Evolutionary conservation across 2,329 filamentous ascomycete species (phyloP).

Genomic region (Microdochium nivale): DNA sequence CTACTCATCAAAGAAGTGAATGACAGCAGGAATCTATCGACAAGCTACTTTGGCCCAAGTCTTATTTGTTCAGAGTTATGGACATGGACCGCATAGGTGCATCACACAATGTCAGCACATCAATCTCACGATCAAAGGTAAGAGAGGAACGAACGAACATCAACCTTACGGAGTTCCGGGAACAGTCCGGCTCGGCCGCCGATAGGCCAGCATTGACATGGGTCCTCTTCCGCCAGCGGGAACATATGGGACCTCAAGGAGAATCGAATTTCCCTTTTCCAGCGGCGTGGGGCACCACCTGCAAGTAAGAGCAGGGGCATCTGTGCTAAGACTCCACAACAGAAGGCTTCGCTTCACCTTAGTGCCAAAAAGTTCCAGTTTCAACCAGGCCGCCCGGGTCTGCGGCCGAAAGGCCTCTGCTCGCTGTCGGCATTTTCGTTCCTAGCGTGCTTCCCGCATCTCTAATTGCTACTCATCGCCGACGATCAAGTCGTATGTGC

Average conservation of each 20-base stretch:
- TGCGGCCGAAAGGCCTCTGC: background rate
- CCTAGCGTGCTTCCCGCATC: background rate
- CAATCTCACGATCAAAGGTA: no score
- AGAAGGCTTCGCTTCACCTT: background rate
- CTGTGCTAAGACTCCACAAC: background rate
- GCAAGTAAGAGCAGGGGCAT: background rate
- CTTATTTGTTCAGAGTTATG: no score
- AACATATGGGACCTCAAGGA: background rate
- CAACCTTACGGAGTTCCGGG: no score
- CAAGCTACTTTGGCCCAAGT: no score
- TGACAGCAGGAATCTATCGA: no score
- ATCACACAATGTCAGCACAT: no score
- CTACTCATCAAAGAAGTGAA: no score
- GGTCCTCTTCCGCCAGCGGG: background rate
- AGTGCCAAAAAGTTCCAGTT: background rate
- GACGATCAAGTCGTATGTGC: background rate
- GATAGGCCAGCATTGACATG: background rate
- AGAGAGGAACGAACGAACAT: no score
- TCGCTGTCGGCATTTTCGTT: background rate
- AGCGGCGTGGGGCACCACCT: background rate
- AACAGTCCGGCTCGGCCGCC: background rate
- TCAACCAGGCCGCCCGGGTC: background rate
- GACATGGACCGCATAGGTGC: no score
- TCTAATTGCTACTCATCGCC: background rate
- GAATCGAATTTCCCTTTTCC: background rate